These are phyloP conservation scores for Mortierella sp. DNA, from an alignment of 371 early-diverging fungal species.

Conservation along the genomic window DNA sequence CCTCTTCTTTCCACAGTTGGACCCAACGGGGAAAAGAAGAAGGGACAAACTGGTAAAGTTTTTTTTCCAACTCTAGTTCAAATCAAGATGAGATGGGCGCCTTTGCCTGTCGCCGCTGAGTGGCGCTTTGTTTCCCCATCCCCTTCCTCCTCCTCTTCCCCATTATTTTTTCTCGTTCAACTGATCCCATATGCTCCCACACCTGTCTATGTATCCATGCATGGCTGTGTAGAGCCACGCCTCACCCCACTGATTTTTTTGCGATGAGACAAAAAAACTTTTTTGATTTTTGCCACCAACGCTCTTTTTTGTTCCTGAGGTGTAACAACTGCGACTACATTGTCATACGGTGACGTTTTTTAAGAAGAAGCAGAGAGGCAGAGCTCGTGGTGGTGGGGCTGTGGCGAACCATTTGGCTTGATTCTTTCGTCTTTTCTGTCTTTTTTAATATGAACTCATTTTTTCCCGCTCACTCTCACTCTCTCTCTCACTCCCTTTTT, in stretches of 20 bases:
- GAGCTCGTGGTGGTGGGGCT: no score
- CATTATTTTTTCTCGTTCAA: background rate
- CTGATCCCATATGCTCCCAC: background rate
- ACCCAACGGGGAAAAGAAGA: background rate
- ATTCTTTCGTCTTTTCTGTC: background rate
- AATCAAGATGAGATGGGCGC: constrained; percentile 14
- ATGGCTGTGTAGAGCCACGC: background rate
- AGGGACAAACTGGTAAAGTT: constrained; percentile 11
- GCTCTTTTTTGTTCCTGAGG: background rate
- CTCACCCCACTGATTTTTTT: background rate
- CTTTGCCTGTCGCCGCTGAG: background rate
- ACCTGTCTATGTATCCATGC: background rate
- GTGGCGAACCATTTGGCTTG: no score
- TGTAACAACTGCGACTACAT: background rate
- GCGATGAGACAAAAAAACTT: constrained; percentile 5
- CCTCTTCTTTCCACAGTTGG: background rate
- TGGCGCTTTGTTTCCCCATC: no score
- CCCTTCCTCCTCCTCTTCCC: background rate
- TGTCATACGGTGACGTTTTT: background rate
- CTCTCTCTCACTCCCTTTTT: no score
- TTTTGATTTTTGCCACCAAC: constrained; percentile 9
- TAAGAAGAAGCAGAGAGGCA: background rate
- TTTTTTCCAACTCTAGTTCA: background rate
- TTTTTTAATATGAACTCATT: background rate
- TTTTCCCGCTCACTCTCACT: background rate